A percentile compares a stretch with the other conserved stretches of the same genome.
phyloP scores from a whole-genome alignment of 2,329 filamentous ascomycete genomes.

The Ceratocystis huliohia region DNA sequence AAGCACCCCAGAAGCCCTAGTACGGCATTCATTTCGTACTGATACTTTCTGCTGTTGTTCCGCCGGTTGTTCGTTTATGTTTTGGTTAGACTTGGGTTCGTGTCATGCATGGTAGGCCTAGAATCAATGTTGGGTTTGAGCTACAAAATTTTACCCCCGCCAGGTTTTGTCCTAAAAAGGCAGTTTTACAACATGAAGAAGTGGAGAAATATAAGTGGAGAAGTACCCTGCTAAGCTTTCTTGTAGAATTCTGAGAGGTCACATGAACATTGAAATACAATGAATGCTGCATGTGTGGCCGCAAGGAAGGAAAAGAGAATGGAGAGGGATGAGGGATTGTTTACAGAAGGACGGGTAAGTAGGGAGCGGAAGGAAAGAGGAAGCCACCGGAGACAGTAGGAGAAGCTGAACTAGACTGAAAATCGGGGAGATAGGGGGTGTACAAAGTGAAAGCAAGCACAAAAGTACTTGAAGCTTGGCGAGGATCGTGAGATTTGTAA shows the following conservation, averaged over 20 bases:
- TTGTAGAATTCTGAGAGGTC: background rate
- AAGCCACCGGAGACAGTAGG: background rate
- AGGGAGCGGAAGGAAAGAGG: background rate
- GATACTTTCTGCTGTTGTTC: too few relatives aligned
- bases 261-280: slow-evolving; percentile 4
- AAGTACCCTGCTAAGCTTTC: background rate
- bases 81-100: too few relatives aligned
- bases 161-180: background rate
- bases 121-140: too few relatives aligned
- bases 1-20: too few relatives aligned
- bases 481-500: slow-evolving; percentile 2
- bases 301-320: slow-evolving; percentile 23
- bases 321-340: slow-evolving; percentile 22
- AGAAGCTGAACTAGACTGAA: background rate
- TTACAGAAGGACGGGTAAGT: background rate
- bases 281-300: background rate
- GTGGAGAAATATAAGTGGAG: background rate
- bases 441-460: background rate
- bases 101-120: too few relatives aligned
- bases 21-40: too few relatives aligned
- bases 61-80: too few relatives aligned
- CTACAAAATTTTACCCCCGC: too few relatives aligned
- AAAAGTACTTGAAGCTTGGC: background rate
- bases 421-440: background rate
- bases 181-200: background rate